Percentiles rank a stretch among this genome's conserved stretches.
phyloP scores from a whole-genome alignment of 2,329 filamentous ascomycete genomes.

The Epichloe baconii region DNA sequence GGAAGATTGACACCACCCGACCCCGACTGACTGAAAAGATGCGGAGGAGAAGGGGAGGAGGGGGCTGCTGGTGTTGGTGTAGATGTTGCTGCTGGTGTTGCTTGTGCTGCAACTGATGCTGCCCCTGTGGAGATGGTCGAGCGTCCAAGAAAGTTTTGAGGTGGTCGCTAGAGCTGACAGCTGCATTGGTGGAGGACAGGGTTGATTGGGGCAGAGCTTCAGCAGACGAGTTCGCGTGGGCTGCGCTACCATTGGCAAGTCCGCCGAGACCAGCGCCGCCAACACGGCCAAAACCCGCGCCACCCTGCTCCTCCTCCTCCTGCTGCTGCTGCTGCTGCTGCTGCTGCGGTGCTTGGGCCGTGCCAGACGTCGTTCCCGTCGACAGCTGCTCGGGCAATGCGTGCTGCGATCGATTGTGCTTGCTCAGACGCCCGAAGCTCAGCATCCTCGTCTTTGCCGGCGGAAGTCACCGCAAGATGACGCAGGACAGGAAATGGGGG shows the following conservation, averaged over 20 bases:
- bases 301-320: not conserved
- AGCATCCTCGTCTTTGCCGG: constrained; percentile 27
- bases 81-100: constrained; percentile 15
- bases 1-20: constrained; percentile 16
- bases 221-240: constrained; percentile 17
- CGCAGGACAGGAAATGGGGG: not conserved
- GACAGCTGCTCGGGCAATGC: constrained; percentile 34
- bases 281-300: not conserved
- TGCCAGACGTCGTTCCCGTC: constrained; percentile 17
- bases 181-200: constrained; percentile 28
- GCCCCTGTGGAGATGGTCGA: constrained; percentile 9
- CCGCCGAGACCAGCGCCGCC: not conserved
- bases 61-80: constrained; percentile 17
- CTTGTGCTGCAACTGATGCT: constrained; percentile 11
- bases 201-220: constrained; percentile 29
- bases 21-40: constrained; percentile 18
- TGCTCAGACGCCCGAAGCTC: constrained; percentile 40
- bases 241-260: constrained; percentile 1
- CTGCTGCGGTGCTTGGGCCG: constrained; percentile 5
- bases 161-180: constrained; percentile 31
- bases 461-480: not conserved
- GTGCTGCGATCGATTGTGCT: constrained; percentile 45
- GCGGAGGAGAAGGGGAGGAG: constrained; percentile 16
- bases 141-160: constrained; percentile 25
- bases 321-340: not conserved